phyloP scores from a whole-genome alignment of 2,329 filamentous ascomycete species.

The Hymenoscyphus occultus region DNA sequence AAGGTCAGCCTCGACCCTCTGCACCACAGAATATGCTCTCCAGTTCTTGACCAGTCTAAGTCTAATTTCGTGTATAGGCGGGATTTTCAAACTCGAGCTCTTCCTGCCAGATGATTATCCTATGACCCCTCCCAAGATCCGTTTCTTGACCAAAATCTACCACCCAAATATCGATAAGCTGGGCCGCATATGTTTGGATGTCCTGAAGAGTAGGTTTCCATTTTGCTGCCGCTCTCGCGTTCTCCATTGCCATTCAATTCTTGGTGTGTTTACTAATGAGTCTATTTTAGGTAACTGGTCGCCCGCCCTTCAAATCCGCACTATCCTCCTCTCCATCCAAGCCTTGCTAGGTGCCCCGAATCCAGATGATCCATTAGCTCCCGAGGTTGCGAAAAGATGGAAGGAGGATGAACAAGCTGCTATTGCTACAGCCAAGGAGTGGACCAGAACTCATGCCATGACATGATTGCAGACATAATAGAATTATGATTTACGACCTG shows the following conservation, averaged over 20 bases:
- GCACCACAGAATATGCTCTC: neutral
- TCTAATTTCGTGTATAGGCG: slow-evolving; percentile 38
- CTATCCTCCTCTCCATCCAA: slow-evolving; percentile 97
- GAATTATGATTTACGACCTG: slow-evolving; percentile 12
- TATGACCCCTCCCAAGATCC: slow-evolving; percentile 98
- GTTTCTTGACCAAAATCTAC: slow-evolving; percentile 98
- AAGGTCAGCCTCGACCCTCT: slow-evolving; percentile 57
- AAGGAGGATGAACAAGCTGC: slow-evolving; percentile 93
- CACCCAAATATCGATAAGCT: slow-evolving; percentile 99
- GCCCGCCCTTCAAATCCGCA: slow-evolving; percentile 93
- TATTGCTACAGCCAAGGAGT: slow-evolving; percentile 87
- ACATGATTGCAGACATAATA: slow-evolving; percentile 19
- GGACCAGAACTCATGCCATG: slow-evolving; percentile 59
- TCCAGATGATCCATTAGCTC: slow-evolving; percentile 95
- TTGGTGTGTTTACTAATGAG: slow-evolving; percentile 19
- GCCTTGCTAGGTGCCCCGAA: slow-evolving; percentile 94
- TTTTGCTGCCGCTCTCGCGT: neutral
- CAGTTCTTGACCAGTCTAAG: neutral
- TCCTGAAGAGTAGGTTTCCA: slow-evolving; percentile 76
- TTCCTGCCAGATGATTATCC: slow-evolving; percentile 98
- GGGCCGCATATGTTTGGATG: slow-evolving; percentile 93
- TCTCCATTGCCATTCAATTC: neutral
- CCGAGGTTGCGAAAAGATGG: slow-evolving; percentile 97
- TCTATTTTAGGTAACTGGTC: slow-evolving; percentile 84
- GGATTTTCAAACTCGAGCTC: slow-evolving; percentile 93